Conservation (phyloP, 306 rosid genomes). For the Lablab purpureus region DNA sequence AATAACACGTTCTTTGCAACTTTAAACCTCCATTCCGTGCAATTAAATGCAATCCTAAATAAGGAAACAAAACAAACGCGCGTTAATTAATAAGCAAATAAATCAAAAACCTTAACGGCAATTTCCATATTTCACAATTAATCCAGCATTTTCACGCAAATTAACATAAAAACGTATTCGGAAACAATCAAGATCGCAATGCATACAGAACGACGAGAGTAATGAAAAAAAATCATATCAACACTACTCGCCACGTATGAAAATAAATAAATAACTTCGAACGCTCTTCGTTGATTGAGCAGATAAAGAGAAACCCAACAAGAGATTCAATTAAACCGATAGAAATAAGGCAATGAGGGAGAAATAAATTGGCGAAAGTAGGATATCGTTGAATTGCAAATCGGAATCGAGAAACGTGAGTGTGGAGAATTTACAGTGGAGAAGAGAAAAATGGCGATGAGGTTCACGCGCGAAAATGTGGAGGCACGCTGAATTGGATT, state of each 20-base stretch:
- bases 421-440: constrained; percentile 45
- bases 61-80: constrained; percentile 37
- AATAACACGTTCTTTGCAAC: background rate
- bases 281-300: constrained; percentile 27
- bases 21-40: constrained; percentile 36
- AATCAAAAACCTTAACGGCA: background rate
- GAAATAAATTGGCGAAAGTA: background rate
- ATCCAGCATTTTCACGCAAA: constrained; percentile 40
- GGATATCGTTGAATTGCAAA: background rate
- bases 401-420: background rate
- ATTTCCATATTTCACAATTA: constrained; percentile 21
- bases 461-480: constrained; percentile 50
- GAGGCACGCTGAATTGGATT: constrained; percentile 44
- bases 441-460: constrained; percentile 41
- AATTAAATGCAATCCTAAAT: constrained; percentile 46
- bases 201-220: background rate
- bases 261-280: background rate
- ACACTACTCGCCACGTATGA: background rate
- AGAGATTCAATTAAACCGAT: background rate
- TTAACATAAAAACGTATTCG: constrained; percentile 26
- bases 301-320: background rate
- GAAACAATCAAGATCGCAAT: constrained; percentile 35
- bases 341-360: constrained; percentile 25
- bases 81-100: constrained; percentile 5
- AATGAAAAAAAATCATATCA: background rate